phyloP scores from a whole-genome alignment of 495 filamentous ascomycete species.

The Lophiostoma macrostomum region DNA sequence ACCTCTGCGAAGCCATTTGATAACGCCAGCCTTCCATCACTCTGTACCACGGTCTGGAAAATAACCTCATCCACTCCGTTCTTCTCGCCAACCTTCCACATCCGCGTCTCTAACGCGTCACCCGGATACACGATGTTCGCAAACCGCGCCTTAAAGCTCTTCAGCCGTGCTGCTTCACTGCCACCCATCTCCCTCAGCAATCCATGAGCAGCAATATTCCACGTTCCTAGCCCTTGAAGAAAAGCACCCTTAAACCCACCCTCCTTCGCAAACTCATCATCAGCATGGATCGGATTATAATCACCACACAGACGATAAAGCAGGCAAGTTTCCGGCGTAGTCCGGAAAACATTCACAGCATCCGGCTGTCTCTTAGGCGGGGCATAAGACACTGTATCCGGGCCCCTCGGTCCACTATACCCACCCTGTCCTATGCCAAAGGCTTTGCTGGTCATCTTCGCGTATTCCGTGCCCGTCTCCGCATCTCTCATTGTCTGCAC shows the following conservation, averaged over 20 bases:
- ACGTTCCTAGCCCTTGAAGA: conserved; percentile 38
- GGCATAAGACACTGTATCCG: conserved; percentile 18
- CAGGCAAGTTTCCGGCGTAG: conserved; percentile 32
- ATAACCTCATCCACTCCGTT: conserved; percentile 31
- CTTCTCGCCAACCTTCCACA: conserved; percentile 33
- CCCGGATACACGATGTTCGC: conserved; percentile 39
- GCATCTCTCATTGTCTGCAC: conserved; percentile 31
- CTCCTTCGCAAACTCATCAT: conserved; percentile 34
- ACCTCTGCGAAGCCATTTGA: conserved; percentile 16
- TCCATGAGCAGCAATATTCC: conserved; percentile 40
- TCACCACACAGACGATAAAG: conserved; percentile 41
- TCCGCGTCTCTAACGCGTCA: conserved; percentile 36
- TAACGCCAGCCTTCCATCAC: conserved; percentile 35
- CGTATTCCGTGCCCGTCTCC: conserved; percentile 32
- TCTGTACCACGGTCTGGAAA: conserved; percentile 37
- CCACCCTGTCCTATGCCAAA: conserved; percentile 39
- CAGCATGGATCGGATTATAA: conserved; percentile 40
- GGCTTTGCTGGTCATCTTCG: conserved; percentile 30
- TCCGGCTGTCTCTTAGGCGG: conserved; percentile 34
- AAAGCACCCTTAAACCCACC: conserved; percentile 37
- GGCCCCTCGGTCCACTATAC: conserved; percentile 35
- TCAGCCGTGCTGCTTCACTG: conserved; percentile 32
- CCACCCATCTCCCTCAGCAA: conserved; percentile 31
- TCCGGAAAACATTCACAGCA: conserved; percentile 31
- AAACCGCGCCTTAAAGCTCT: conserved; percentile 36